phyloP scores from a whole-genome alignment of 805 yeast species.

The Sungouiozyma intestinalis region DNA sequence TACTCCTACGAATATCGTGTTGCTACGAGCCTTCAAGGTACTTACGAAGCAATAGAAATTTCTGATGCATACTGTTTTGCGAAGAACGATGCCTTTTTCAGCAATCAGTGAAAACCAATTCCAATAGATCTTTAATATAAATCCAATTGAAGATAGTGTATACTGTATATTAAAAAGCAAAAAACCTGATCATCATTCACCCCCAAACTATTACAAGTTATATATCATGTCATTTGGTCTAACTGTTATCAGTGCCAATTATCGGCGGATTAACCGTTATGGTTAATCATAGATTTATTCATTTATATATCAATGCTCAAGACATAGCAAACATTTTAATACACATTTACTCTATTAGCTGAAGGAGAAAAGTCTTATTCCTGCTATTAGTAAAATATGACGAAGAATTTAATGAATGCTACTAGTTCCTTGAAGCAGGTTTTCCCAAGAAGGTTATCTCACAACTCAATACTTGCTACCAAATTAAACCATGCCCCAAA shows the following conservation, averaged over 20 bases:
- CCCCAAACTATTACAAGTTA: too few relatives aligned
- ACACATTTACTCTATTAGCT: too few relatives aligned
- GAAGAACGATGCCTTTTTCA: conserved; percentile 31
- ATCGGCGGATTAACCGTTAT: too few relatives aligned
- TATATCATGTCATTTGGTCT: too few relatives aligned
- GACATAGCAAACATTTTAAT: too few relatives aligned
- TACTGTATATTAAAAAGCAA: too few relatives aligned
- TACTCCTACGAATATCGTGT: conserved; percentile 59
- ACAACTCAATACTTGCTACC: not conserved
- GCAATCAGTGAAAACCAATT: conserved; percentile 5
- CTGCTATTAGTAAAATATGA: not conserved
- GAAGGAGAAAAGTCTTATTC: not conserved
- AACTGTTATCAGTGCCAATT: too few relatives aligned
- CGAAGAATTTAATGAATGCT: not conserved
- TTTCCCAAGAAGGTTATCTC: conserved; percentile 9
- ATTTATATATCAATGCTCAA: too few relatives aligned
- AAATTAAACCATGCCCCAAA: conserved; percentile 24
- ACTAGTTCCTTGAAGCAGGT: not conserved
- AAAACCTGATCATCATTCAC: too few relatives aligned
- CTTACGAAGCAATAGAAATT: conserved; percentile 86
- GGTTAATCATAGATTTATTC: too few relatives aligned
- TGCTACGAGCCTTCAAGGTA: conserved; percentile 78
- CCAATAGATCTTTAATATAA: not conserved
- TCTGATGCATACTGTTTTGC: conserved; percentile 70
- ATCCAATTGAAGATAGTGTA: too few relatives aligned